phyloP scores from a whole-genome alignment of 2,329 filamentous ascomycete genomes.

The Botryotinia convoluta region DNA sequence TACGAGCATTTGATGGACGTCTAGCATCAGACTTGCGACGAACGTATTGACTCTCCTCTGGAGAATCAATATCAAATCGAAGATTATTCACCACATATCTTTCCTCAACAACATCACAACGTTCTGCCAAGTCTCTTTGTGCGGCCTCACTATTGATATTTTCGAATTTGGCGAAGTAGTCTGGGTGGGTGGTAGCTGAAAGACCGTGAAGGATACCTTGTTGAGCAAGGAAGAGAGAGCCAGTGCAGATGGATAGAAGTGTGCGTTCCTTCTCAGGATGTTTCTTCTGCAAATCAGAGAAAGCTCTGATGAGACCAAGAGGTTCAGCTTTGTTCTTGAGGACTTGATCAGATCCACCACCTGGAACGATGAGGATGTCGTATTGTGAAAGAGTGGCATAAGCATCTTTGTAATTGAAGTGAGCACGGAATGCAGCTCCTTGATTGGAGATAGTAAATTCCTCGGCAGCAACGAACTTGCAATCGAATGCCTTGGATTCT shows the following conservation, averaged over 20 bases:
- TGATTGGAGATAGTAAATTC: slow-evolving; percentile 54
- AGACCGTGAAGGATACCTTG: slow-evolving; percentile 76
- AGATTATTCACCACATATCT: slow-evolving; percentile 91
- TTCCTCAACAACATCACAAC: slow-evolving; percentile 79
- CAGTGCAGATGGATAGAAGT: slow-evolving; percentile 76
- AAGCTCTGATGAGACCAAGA: slow-evolving; percentile 70
- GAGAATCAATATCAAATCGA: slow-evolving; percentile 75
- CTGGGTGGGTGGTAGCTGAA: slow-evolving; percentile 78
- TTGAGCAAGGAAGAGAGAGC: slow-evolving; percentile 72
- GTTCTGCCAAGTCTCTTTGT: slow-evolving; percentile 67
- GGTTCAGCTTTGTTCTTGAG: slow-evolving; percentile 68
- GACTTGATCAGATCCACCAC: slow-evolving; percentile 60
- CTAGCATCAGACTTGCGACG: slow-evolving; percentile 68
- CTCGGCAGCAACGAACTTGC: slow-evolving; percentile 43
- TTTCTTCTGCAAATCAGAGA: slow-evolving; percentile 74
- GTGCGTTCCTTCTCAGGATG: slow-evolving; percentile 79
- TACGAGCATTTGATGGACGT: slow-evolving; percentile 64
- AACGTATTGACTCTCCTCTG: slow-evolving; percentile 82
- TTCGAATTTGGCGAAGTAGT: slow-evolving; percentile 77
- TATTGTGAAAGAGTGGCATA: slow-evolving; percentile 59
- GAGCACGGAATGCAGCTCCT: slow-evolving; percentile 68
- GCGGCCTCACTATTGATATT: slow-evolving; percentile 74
- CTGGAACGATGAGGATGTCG: slow-evolving; percentile 75
- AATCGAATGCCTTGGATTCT: slow-evolving; percentile 36
- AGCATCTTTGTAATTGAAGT: slow-evolving; percentile 77